These are phyloP conservation scores for Cyberlindnera subsufficiens DNA, from an alignment of 805 yeast genomes.

Conservation along the genomic window DNA sequence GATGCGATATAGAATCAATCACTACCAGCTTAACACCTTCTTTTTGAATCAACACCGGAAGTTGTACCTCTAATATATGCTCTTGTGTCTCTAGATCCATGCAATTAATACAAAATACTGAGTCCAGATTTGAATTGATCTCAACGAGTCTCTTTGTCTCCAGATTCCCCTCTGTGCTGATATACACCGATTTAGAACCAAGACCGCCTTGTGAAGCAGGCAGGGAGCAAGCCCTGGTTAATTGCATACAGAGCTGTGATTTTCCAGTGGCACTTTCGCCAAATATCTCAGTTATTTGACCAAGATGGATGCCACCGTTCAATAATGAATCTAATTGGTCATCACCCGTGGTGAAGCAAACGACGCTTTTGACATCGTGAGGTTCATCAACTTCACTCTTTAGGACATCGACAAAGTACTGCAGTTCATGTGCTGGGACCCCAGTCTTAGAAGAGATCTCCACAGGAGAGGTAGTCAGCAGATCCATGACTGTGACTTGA, in stretches of 20 bases:
- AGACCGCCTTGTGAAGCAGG: slow-evolving; percentile 43
- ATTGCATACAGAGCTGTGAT: slow-evolving; percentile 68
- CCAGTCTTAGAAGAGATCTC: slow-evolving; percentile 9
- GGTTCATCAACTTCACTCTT: not conserved
- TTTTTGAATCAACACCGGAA: slow-evolving; percentile 49
- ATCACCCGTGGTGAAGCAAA: slow-evolving; percentile 48
- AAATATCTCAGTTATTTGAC: slow-evolving; percentile 63
- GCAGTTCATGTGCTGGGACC: slow-evolving; percentile 8
- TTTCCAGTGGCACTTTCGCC: slow-evolving; percentile 89
- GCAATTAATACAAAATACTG: slow-evolving; percentile 51
- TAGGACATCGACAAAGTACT: slow-evolving; percentile 2
- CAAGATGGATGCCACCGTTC: slow-evolving; percentile 51
- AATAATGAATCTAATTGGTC: slow-evolving; percentile 40
- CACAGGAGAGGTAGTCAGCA: slow-evolving; percentile 31
- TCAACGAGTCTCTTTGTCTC: slow-evolving; percentile 61
- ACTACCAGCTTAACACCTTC: slow-evolving; percentile 48
- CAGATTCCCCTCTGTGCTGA: slow-evolving; percentile 72
- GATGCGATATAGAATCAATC: slow-evolving; percentile 82
- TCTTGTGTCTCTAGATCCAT: slow-evolving; percentile 68
- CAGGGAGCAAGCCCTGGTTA: slow-evolving; percentile 54
- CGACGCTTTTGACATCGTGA: slow-evolving; percentile 13
- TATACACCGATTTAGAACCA: slow-evolving; percentile 51
- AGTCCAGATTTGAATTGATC: slow-evolving; percentile 32
- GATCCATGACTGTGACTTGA: slow-evolving; percentile 34
- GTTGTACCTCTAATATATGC: slow-evolving; percentile 61